These are phyloP conservation scores for Asterionellopsis glacialis DNA, from an alignment of 108 stramenopile genomes.

Conservation along the genomic window DNA sequence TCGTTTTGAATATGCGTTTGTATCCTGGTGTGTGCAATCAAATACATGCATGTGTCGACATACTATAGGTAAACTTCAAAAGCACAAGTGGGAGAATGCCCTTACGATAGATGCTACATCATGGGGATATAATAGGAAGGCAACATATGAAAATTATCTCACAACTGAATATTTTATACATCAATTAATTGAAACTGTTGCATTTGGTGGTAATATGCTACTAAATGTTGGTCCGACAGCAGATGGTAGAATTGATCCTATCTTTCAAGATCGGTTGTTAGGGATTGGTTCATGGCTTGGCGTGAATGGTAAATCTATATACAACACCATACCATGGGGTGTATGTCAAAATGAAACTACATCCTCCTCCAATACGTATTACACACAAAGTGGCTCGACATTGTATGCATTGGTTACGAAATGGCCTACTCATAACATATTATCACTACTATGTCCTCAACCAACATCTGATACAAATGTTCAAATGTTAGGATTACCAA, in stretches of 20 bases:
- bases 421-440: slow-evolving; percentile 20
- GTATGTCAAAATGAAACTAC: slow-evolving; percentile 17
- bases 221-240: slow-evolving; percentile 44
- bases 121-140: slow-evolving; percentile 41
- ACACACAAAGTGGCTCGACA: slow-evolving; percentile 14
- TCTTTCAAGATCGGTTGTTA: slow-evolving; percentile 36
- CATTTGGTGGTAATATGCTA: slow-evolving; percentile 36
- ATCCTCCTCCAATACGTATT: slow-evolving; percentile 9
- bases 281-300: slow-evolving; percentile 41
- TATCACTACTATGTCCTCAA: slow-evolving; percentile 20
- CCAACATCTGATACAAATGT: slow-evolving; percentile 18
- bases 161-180: slow-evolving; percentile 29
- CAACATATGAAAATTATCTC: slow-evolving; percentile 17
- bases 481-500: slow-evolving; percentile 27
- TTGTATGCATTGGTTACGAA: slow-evolving; percentile 25
- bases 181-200: slow-evolving; percentile 23
- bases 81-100: slow-evolving; percentile 34
- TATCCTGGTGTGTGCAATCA: no score
- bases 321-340: slow-evolving; percentile 32
- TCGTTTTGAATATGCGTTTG: no score
- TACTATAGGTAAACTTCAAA: no score
- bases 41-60: no score
- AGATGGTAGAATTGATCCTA: slow-evolving; percentile 38
- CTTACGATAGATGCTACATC: slow-evolving; percentile 21
- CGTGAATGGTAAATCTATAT: slow-evolving; percentile 44